These are phyloP conservation scores for Stropharia rugosoannulata DNA, from an alignment of 768 basidiomycete species.

Conservation along the genomic window DNA sequence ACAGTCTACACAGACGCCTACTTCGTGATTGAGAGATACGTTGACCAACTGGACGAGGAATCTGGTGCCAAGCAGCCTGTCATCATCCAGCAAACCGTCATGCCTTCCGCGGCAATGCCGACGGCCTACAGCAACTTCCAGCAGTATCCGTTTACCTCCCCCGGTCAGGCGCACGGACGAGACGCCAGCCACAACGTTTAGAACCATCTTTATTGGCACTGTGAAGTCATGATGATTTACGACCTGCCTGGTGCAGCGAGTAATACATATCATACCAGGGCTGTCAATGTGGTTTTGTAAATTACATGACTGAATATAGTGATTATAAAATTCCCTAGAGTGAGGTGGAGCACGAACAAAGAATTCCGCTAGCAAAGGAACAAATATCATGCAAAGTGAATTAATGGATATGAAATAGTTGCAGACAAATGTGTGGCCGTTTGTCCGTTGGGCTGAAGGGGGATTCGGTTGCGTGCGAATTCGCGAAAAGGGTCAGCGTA, in stretches of 20 bases:
- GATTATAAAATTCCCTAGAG: too few species aligned
- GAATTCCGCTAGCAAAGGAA: too few species aligned
- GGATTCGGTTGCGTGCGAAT: too few species aligned
- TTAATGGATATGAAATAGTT: too few species aligned
- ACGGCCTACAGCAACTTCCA: constrained; percentile 5
- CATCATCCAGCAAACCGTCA: constrained; percentile 13
- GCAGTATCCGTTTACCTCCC: constrained; percentile 5
- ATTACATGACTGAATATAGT: background rate
- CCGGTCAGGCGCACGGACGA: background rate
- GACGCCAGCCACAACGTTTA: constrained; percentile 4
- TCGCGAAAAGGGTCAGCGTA: too few species aligned
- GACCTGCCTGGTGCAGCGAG: constrained; percentile 8
- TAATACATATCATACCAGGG: constrained; percentile 2
- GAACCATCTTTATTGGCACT: background rate
- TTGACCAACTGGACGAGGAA: constrained; percentile 54
- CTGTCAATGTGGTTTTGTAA: constrained; percentile 8
- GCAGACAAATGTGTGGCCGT: too few species aligned
- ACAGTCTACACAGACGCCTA: constrained; percentile 39
- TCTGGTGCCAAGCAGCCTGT: constrained; percentile 26
- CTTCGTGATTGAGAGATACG: constrained; percentile 51
- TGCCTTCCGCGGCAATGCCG: background rate
- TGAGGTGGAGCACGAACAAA: too few species aligned
- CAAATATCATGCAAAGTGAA: too few species aligned
- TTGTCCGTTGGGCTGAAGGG: too few species aligned
- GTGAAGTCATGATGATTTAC: constrained; percentile 8